Evolutionary conservation across 768 basidiomycete genomes (phyloP).

Genomic region (Boletus rubescentipes): DNA sequence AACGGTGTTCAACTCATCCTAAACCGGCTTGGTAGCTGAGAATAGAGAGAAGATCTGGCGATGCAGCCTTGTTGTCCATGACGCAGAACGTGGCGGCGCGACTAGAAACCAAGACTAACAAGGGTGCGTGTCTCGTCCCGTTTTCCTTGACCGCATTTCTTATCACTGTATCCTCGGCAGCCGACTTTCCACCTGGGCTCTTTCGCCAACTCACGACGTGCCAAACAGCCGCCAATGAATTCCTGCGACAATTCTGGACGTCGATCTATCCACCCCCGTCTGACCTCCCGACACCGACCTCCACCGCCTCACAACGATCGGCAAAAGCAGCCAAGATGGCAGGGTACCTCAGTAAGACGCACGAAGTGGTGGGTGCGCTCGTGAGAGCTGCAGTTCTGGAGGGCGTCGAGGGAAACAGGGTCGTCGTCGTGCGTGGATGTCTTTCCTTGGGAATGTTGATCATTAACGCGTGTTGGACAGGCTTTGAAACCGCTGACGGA

Average conservation of each 20-base stretch:
- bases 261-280: slow-evolving; percentile 74
- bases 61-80: slow-evolving; percentile 70
- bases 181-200: slow-evolving; percentile 75
- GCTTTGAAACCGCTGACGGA: slow-evolving; percentile 74
- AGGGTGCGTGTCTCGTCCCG: slow-evolving; percentile 46
- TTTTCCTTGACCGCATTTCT: neutral
- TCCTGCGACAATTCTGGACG: slow-evolving; percentile 94
- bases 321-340: slow-evolving; percentile 88
- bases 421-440: slow-evolving; percentile 58
- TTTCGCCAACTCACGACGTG: slow-evolving; percentile 84
- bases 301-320: slow-evolving; percentile 66
- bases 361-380: slow-evolving; percentile 80
- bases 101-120: slow-evolving; percentile 61
- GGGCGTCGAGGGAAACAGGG: slow-evolving; percentile 59
- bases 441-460: neutral
- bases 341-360: slow-evolving; percentile 73
- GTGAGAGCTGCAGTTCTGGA: slow-evolving; percentile 58
- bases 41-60: slow-evolving; percentile 65
- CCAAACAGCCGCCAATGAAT: slow-evolving; percentile 93
- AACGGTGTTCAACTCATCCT: too few relatives aligned
- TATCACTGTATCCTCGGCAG: slow-evolving; percentile 47
- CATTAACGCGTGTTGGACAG: slow-evolving; percentile 34
- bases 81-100: slow-evolving; percentile 51
- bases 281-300: slow-evolving; percentile 51
- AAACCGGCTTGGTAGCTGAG: slow-evolving; percentile 46